Conservation (phyloP, 1,139 yeast genomes). For the Yamadazyma epiphylla region DNA sequence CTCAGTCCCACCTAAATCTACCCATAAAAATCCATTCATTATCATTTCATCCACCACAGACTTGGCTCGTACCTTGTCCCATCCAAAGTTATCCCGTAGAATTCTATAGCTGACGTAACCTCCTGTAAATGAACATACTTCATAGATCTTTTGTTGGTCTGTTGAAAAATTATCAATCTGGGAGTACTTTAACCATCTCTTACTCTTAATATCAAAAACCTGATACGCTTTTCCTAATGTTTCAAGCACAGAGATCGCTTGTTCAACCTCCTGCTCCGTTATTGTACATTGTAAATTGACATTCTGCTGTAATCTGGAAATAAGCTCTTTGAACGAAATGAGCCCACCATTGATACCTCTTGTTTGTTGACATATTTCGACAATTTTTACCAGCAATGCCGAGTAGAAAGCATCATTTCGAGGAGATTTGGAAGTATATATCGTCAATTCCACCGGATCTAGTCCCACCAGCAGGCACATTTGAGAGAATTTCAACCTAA, state of each 20-base stretch:
- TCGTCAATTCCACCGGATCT: constrained; percentile 65
- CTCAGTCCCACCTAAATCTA: constrained; percentile 61
- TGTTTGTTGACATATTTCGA: constrained; percentile 71
- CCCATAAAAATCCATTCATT: constrained; percentile 77
- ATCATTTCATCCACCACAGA: constrained; percentile 76
- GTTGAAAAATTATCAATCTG: constrained; percentile 26
- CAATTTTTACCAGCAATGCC: constrained; percentile 66
- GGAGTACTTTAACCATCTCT: constrained; percentile 40
- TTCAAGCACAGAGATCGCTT: constrained; percentile 17
- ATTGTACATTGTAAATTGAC: constrained; percentile 17
- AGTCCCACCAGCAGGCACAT: constrained; percentile 78
- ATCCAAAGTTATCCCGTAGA: constrained; percentile 64
- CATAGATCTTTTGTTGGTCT: constrained; percentile 70
- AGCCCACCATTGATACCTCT: constrained; percentile 78
- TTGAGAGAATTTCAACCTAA: constrained; percentile 65
- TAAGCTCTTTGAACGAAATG: constrained; percentile 59
- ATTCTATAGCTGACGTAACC: constrained; percentile 61
- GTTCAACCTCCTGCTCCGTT: constrained; percentile 17
- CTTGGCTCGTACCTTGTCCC: constrained; percentile 64
- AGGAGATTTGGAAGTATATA: constrained; percentile 16
- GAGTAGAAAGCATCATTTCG: constrained; percentile 52
- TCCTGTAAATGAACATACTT: constrained; percentile 66
- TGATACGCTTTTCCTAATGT: constrained; percentile 38
- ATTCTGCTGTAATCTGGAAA: constrained; percentile 21
- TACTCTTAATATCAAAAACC: constrained; percentile 26